Conservation (phyloP, 306 rosid species). For the Casuarina equisetifolia region DNA sequence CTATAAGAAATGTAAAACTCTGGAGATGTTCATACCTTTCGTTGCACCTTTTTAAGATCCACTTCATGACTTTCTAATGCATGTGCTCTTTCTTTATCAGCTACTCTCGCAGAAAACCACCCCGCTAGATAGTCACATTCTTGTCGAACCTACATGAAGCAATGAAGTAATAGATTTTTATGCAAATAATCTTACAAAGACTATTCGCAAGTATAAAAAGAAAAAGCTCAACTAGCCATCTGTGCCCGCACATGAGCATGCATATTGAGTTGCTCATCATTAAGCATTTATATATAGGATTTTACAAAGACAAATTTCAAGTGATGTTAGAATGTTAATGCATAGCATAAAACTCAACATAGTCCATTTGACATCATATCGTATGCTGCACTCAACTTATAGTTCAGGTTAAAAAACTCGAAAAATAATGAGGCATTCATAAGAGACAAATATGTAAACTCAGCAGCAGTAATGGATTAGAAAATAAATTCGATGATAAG, state of each 20-base stretch:
- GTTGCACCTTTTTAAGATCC: constrained; percentile 47
- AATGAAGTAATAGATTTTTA: constrained; percentile 6
- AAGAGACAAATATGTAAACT: background rate
- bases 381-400: background rate
- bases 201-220: background rate
- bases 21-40: constrained; percentile 49
- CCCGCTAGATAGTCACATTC: constrained; percentile 77
- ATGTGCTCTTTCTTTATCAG: constrained; percentile 51
- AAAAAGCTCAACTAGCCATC: background rate
- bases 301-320: background rate
- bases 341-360: background rate
- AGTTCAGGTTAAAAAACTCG: background rate
- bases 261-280: background rate
- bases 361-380: background rate
- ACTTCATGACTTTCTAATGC: constrained; percentile 49
- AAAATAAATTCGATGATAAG: constrained; percentile 30
- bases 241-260: background rate
- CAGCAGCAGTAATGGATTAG: background rate
- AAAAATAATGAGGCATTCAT: background rate
- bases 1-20: constrained; percentile 16
- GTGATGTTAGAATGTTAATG: background rate
- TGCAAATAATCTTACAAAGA: background rate
- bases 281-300: background rate
- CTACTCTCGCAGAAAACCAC: constrained; percentile 43
- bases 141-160: constrained; percentile 61